Evolutionary conservation across 257 asterid genomes (phyloP).

Genomic region (Jaltomata sinuosa): DNA sequence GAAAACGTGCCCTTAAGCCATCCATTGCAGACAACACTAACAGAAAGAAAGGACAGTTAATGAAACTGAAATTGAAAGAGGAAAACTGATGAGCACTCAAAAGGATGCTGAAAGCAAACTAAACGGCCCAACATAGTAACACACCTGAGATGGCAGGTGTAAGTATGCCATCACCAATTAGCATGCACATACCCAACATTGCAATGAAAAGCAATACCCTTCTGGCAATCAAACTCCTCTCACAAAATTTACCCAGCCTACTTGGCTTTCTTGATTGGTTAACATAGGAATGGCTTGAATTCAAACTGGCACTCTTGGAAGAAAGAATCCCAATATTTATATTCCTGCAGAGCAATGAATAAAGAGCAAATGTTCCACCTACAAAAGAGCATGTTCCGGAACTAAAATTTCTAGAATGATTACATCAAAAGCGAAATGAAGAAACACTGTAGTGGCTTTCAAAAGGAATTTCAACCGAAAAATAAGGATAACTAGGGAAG

Average conservation of each 20-base stretch:
- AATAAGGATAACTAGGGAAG: not conserved
- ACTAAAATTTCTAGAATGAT: not conserved
- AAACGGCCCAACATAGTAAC: not conserved
- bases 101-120: not conserved
- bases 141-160: constrained; percentile 71
- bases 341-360: constrained; percentile 53
- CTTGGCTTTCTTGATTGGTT: constrained; percentile 10
- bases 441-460: not conserved
- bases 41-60: not conserved
- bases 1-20: constrained; percentile 31
- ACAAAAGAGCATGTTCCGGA: not conserved
- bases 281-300: not conserved
- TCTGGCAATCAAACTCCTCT: constrained; percentile 32
- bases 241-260: constrained; percentile 29
- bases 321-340: constrained; percentile 30
- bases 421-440: not conserved
- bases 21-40: constrained; percentile 40
- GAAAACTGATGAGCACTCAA: not conserved
- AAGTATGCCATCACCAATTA: constrained; percentile 65
- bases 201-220: constrained; percentile 35
- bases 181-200: constrained; percentile 59
- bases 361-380: constrained; percentile 64
- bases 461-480: not conserved
- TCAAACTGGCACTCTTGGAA: constrained; percentile 9
- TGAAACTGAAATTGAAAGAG: not conserved